Conservation (phyloP, 2,329 filamentous ascomycete species). For the Allantophomopsis cytisporea region DNA sequence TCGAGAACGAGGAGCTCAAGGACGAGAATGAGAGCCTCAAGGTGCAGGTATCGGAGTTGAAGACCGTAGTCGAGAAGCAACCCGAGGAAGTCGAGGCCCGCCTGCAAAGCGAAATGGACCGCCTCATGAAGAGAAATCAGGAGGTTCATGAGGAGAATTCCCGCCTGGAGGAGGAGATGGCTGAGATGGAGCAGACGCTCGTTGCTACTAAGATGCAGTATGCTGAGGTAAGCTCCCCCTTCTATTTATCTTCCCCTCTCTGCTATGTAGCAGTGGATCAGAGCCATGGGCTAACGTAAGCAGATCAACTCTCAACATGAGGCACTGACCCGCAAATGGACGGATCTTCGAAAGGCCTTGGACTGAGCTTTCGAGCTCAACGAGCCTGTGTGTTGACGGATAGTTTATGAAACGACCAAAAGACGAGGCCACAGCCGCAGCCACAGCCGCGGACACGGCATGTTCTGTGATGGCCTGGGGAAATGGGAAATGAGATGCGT, state of each 20-base stretch:
- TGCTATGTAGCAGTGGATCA: neutral
- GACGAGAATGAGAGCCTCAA: constrained; percentile 84
- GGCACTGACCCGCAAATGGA: constrained; percentile 63
- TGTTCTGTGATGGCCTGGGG: too few relatives aligned
- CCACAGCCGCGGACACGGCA: too few relatives aligned
- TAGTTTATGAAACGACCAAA: too few relatives aligned
- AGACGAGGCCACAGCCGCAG: too few relatives aligned
- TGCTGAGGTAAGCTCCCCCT: constrained; percentile 63
- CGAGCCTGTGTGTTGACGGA: too few relatives aligned
- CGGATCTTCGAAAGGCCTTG: constrained; percentile 49
- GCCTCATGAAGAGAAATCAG: constrained; percentile 81
- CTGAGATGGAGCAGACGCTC: constrained; percentile 82
- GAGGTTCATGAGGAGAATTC: constrained; percentile 92
- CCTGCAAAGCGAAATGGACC: constrained; percentile 75
- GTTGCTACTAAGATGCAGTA: constrained; percentile 91
- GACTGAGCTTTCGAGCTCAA: constrained; percentile 9
- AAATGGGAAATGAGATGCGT: too few relatives aligned
- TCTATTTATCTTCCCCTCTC: neutral
- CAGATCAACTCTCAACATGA: constrained; percentile 63
- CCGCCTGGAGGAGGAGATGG: constrained; percentile 75
- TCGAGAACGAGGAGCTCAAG: constrained; percentile 79
- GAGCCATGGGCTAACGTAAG: constrained; percentile 3
- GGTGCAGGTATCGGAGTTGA: constrained; percentile 74
- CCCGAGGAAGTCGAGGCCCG: constrained; percentile 75
- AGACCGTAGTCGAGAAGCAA: constrained; percentile 78